Evolutionary conservation across 2,329 filamentous ascomycete genomes (phyloP).

Genomic region (Plenodomus tracheiphilus): DNA sequence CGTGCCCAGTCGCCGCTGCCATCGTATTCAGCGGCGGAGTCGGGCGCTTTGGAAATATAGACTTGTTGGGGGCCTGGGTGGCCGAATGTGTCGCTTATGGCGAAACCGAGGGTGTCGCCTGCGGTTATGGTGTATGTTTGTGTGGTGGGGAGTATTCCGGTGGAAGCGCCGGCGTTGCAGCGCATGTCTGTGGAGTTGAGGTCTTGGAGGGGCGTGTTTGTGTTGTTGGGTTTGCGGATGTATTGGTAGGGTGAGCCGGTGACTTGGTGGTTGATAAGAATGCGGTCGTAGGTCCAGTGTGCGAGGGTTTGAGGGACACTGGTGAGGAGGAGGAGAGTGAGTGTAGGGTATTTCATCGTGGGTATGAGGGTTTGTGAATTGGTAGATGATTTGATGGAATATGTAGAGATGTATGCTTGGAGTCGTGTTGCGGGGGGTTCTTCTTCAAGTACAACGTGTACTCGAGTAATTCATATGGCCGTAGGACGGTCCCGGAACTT

Average conservation of each 20-base stretch:
- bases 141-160: slow-evolving; percentile 20
- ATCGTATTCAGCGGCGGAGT: slow-evolving; percentile 18
- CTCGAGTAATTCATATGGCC: too few relatives aligned
- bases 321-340: slow-evolving; percentile 4
- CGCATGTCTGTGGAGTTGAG: slow-evolving; percentile 29
- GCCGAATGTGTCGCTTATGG: slow-evolving; percentile 52
- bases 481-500: too few relatives aligned
- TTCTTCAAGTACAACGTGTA: too few relatives aligned
- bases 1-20: slow-evolving; percentile 33
- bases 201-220: slow-evolving; percentile 27
- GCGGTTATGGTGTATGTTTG: slow-evolving; percentile 29
- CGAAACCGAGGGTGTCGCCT: slow-evolving; percentile 52
- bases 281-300: slow-evolving; percentile 33
- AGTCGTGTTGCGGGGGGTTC: too few relatives aligned
- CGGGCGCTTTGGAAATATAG: slow-evolving; percentile 32
- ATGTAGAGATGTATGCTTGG: too few relatives aligned
- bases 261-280: slow-evolving; percentile 31
- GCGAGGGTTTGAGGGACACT: slow-evolving; percentile 6
- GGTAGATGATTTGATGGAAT: too few relatives aligned
- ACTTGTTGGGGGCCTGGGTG: slow-evolving; percentile 32
- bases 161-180: slow-evolving; percentile 25
- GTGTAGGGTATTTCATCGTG: slow-evolving; percentile 3
- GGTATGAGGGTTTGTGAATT: too few relatives aligned
- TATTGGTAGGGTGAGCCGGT: slow-evolving; percentile 30
- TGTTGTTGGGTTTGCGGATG: slow-evolving; percentile 26